phyloP scores from a whole-genome alignment of 78 protist genomes.

The Dictyostelium capitatum region DNA sequence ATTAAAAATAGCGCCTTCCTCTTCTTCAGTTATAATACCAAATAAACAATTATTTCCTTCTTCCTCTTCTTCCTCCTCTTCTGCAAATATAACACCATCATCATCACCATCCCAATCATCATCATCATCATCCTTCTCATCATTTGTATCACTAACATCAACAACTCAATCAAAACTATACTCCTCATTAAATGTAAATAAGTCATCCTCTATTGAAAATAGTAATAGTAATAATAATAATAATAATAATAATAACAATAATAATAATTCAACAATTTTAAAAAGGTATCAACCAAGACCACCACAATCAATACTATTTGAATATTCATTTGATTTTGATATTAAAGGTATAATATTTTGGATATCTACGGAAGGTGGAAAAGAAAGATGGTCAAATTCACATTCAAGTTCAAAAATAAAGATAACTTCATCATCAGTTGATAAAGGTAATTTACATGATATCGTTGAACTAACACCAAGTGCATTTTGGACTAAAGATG shows the following conservation, averaged over 20 bases:
- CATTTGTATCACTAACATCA: background rate
- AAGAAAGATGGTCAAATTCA: constrained; percentile 65
- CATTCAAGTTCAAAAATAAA: constrained; percentile 23
- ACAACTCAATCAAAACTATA: background rate
- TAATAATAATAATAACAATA: background rate
- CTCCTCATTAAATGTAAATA: background rate
- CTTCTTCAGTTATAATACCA: background rate
- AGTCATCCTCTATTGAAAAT: background rate
- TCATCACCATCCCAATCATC: background rate
- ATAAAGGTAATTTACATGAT: constrained; percentile 54
- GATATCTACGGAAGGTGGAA: constrained; percentile 60
- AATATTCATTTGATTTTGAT: constrained; percentile 80
- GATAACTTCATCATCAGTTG: constrained; percentile 49
- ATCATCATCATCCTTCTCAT: background rate
- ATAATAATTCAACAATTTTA: background rate
- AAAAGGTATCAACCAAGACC: constrained; percentile 63
- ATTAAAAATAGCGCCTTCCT: background rate
- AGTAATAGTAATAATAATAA: background rate
- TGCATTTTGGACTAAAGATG: constrained; percentile 90
- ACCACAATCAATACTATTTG: constrained; percentile 66
- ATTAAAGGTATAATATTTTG: constrained; percentile 74
- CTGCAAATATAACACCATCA: background rate
- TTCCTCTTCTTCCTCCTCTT: background rate
- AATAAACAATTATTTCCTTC: background rate
- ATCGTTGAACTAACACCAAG: constrained; percentile 51